Evolutionary conservation across 495 filamentous ascomycete genomes (phyloP), one percentile per base, ranked within the genome.

Genomic region (Massariosphaeria phaeospora): DNA sequence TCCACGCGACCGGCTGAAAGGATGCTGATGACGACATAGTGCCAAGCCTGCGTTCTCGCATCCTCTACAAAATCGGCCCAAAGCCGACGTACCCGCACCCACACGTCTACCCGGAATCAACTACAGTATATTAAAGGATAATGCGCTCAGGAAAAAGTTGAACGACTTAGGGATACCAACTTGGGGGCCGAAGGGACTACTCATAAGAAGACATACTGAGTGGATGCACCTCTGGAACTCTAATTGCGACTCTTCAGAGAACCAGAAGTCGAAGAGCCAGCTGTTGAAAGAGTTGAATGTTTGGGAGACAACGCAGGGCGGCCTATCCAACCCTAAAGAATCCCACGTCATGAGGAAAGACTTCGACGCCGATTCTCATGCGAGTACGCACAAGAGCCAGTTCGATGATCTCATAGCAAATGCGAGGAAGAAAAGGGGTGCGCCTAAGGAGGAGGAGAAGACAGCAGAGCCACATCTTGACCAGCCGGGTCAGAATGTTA

Each of bases 161-260:
- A 62, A 70, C 34, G 89, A 95, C 2, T 74, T 93, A 2, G 91
- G 91, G n/a, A 80, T 99, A 43, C 84, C 89, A 0, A 75, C 78
- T 5, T 70, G 65, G 58, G 93, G 93, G 2, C 63, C 79, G 0
- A 79, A 79, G 34, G 72, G 75, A 34, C 72, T 88, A 7, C 68
- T 97, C 23, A 83, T 93, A 64, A 79, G 76, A 59, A 79, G 93
- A 52, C 90, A 97, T 59, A 86, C 79, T 0, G 93, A 99, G 71
- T 99, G 90, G 90, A 75, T 91, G 59, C 96, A 91, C 36, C 66
- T 97, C 23, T 96, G 88, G 84, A 99, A 99, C 67, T 88, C 94
- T 12, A 97, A 97, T 59, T 91, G 88, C 69, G 93, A 99, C 67
- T 84, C 89, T 2, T 79, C 76, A 48, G 71, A 69, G 3, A 30